phyloP scores from a whole-genome alignment of 495 filamentous ascomycete species.

The Talaromyces trachyspermus region DNA sequence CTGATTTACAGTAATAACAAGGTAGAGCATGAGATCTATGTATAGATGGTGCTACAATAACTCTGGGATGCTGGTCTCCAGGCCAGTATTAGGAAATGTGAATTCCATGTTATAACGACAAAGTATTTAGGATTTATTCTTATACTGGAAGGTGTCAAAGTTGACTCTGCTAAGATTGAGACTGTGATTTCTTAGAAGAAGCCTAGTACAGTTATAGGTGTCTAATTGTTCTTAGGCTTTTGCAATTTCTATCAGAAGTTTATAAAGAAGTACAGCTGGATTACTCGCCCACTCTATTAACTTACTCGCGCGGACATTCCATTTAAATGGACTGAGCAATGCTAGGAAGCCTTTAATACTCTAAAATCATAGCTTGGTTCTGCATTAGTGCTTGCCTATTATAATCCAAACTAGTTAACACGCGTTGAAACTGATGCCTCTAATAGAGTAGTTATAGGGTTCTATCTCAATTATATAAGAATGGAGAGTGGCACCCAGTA shows the following conservation, averaged over 20 bases:
- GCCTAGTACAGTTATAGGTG: neutral
- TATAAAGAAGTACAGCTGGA: no score
- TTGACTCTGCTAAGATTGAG: no score
- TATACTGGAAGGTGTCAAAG: no score
- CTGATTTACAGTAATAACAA: slow-evolving; percentile 14
- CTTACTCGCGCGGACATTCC: neutral
- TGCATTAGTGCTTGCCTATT: neutral
- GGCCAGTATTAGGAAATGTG: no score
- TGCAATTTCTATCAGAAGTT: no score
- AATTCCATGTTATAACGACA: slow-evolving; percentile 1
- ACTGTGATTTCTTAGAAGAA: no score
- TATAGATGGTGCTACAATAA: slow-evolving; percentile 6
- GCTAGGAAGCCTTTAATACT: neutral
- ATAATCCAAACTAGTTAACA: neutral
- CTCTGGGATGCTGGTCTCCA: slow-evolving; percentile 6
- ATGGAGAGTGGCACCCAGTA: neutral
- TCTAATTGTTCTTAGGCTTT: no score
- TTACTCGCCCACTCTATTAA: no score
- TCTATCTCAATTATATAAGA: neutral
- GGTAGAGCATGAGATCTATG: slow-evolving; percentile 11
- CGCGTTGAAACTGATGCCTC: neutral
- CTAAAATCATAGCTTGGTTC: neutral
- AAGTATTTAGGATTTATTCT: no score
- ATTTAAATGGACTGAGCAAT: no score
- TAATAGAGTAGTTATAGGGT: neutral